Base-by-base conservation (phyloP, 169 alveolate species). In the Plasmodium cynomolgi region DNA sequence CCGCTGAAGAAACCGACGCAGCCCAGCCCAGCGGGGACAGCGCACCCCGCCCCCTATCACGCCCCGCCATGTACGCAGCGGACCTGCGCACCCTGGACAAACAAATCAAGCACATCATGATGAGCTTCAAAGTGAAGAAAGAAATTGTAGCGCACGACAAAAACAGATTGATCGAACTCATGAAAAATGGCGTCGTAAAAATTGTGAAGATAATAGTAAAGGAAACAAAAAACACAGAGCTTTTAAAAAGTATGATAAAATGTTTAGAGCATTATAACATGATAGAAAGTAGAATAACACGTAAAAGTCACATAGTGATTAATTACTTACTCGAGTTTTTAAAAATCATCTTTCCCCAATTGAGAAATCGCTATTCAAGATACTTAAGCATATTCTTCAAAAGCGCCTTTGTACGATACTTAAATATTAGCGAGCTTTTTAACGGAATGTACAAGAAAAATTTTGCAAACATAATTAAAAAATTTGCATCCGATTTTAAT, bases 191-290 rank as follows among this genome's bases (percentile, higher is more conserved):
- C 72, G 33, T 41, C 34, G 62, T 77, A 6, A 79, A 79, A 88
- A 88, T 88, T 20, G 31, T 88, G 47, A 79, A 13, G n/a, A 88
- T 88, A 4, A 9, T 88, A 56, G 58, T 79, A 20, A 88, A 75
- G 68, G 84, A 88, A 79, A 62, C 71, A 31, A 88, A 79, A 79
- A 88, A 88, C 50, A 77, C 50, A 33, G 90, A 88, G 13, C 29
- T 77, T 5, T 56, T 88, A 79, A 37, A 80, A 17, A 58, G 56
- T 26, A 37, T 47, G 9, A 20, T 88, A 62, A 88, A 79, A 88
- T 88, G 94, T 56, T 88, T 88, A 58, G 90, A 88, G 72, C 41
- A 62, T 88, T 88, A 88, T 79, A 77, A 79, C 47, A 79, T 23
- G 23, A 29, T 88, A 6, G 94, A 88, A 58, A 75, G 34, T 58